phyloP scores from a whole-genome alignment of 352 stramenopile genomes.

The Globisporangium iwayamae region DNA sequence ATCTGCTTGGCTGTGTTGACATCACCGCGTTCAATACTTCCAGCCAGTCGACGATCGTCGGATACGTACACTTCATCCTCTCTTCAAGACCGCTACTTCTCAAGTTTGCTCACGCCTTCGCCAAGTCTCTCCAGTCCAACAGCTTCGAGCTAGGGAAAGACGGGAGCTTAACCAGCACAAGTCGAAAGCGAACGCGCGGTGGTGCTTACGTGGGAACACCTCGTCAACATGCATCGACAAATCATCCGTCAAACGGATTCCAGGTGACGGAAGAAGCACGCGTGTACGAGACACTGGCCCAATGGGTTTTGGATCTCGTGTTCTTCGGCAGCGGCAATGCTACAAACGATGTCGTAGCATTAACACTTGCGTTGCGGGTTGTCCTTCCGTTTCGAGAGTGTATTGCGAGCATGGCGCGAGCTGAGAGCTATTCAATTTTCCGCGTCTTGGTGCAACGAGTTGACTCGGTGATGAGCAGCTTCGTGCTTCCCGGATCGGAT shows the following conservation, averaged over 20 bases:
- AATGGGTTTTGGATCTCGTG: conserved; percentile 41
- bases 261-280: conserved; percentile 6
- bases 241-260: neutral
- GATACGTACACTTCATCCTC: conserved; percentile 13
- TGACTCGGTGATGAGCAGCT: conserved; percentile 39
- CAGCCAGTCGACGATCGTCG: conserved; percentile 6
- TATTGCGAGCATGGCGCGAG: conserved; percentile 28
- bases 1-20: conserved; percentile 14
- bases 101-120: conserved; percentile 14
- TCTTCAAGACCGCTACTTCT: conserved; percentile 14
- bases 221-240: neutral
- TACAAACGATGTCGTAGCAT: conserved; percentile 24
- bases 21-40: conserved; percentile 2
- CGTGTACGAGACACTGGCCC: conserved; percentile 30
- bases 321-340: conserved; percentile 31
- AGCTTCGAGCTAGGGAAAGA: conserved; percentile 16
- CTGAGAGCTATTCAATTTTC: conserved; percentile 40
- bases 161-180: conserved; percentile 15
- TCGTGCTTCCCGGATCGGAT: conserved; percentile 24
- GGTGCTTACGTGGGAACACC: conserved; percentile 8
- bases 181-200: conserved; percentile 14
- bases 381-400: conserved; percentile 46
- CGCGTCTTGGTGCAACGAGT: conserved; percentile 41
- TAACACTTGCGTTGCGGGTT: conserved; percentile 36
- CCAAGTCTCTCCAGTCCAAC: conserved; percentile 13